These are phyloP conservation scores for Lolium rigidum DNA, from an alignment of 176 grass and related monocot species.

Conservation along the genomic window DNA sequence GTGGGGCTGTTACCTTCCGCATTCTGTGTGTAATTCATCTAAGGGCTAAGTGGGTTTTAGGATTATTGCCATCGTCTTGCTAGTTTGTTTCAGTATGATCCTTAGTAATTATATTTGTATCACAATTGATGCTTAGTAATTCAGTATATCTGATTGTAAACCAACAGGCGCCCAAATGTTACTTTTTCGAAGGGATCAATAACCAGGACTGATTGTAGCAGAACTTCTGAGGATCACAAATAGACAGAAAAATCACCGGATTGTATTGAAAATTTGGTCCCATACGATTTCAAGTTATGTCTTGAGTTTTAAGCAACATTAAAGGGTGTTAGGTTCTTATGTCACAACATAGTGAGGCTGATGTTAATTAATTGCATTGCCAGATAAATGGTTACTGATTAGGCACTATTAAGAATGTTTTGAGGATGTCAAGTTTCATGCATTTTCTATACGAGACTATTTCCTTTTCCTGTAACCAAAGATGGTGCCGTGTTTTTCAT, in stretches of 20 bases:
- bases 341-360: slow-evolving; percentile 6
- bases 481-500: neutral
- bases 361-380: neutral
- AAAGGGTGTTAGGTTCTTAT: slow-evolving; percentile 20
- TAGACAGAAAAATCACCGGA: neutral
- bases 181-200: neutral
- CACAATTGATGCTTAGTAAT: slow-evolving; percentile 10
- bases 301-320: slow-evolving; percentile 29
- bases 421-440: neutral
- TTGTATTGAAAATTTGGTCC: slow-evolving; percentile 4
- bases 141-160: neutral
- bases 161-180: neutral
- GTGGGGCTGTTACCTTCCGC: no score
- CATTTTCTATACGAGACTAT: neutral
- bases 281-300: slow-evolving; percentile 3
- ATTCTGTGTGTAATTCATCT: no score
- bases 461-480: neutral
- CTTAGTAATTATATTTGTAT: neutral
- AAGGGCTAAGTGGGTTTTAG: no score
- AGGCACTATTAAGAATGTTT: slow-evolving; percentile 1
- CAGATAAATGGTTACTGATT: neutral
- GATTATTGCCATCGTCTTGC: neutral
- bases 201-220: neutral
- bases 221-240: neutral
- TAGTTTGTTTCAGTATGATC: no score